Conservation (phyloP, 208 protist genomes). For the Blechomonas ayalai region DNA sequence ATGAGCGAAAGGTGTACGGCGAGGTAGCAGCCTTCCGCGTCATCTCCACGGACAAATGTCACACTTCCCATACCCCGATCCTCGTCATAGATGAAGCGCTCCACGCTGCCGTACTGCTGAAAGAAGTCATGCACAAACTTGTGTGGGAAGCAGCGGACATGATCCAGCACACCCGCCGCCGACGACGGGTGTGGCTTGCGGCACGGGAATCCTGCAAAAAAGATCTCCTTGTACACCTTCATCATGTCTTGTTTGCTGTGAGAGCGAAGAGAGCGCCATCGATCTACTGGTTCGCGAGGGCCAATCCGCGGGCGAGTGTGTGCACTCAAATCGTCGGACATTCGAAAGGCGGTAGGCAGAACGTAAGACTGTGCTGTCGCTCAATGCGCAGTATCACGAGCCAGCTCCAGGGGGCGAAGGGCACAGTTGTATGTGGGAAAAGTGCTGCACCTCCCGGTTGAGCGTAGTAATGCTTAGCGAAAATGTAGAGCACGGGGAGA, state of each 20-base stretch:
- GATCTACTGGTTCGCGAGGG: constrained; percentile 1
- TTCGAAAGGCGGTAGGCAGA: no score
- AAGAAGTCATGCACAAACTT: constrained; percentile 46
- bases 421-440: no score
- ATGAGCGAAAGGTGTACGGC: constrained; percentile 43
- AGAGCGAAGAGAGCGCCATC: constrained; percentile 3
- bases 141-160: constrained; percentile 12
- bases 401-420: no score
- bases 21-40: constrained; percentile 53
- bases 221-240: constrained; percentile 42
- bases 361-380: no score
- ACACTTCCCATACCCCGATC: constrained; percentile 55
- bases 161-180: not conserved
- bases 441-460: no score
- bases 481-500: no score
- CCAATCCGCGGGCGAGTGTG: no score
- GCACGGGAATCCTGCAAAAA: constrained; percentile 60
- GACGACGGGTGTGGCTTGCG: not conserved
- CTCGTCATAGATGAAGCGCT: constrained; percentile 37
- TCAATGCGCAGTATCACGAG: no score
- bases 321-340: no score
- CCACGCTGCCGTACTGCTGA: constrained; percentile 39
- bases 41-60: constrained; percentile 33
- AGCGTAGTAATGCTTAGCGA: no score
- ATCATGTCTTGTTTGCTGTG: constrained; percentile 9